Base-by-base conservation (phyloP, 192 early-diverging fungal genomes). In the Obelidium mucronatum region DNA sequence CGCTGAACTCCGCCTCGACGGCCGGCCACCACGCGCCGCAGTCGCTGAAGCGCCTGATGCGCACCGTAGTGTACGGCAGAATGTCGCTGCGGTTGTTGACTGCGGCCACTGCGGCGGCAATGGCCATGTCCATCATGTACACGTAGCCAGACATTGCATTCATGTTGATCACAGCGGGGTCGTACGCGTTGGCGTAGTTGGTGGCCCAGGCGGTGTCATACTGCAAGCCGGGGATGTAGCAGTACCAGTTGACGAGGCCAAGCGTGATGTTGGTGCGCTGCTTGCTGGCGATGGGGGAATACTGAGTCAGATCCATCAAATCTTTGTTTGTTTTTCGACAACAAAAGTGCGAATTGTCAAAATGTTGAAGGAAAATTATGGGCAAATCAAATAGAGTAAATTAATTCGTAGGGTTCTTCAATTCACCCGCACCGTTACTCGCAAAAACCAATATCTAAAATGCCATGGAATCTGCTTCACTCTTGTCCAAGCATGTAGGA, bases 241-340 rank as follows among this genome's bases (percentile, higher is more conserved):
- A 33, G 35, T 36, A 65, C 37, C 33, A 34, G 33, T 17, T 15
- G 5, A 40, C 37, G 37, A 65, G 13, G 6, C 28, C 62, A 34
- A 65, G 24, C 0, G 62, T 37, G 26, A 65, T 65, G 62, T 65
- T 65, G 13, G 19, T n/a, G n/a, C n/a, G n/a, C n/a, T n/a, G n/a
- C n/a, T n/a, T n/a, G n/a, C n/a, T n/a, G n/a, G n/a, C n/a, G n/a
- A n/a, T n/a, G n/a, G n/a, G n/a, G n/a, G n/a, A n/a, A n/a, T n/a
- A n/a, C n/a, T n/a, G n/a, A n/a, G n/a, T n/a, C n/a, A n/a, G n/a
- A n/a, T n/a, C n/a, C n/a, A n/a, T n/a, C n/a, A n/a, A n/a, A n/a
- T n/a, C n/a, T n/a, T n/a, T n/a, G n/a, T n/a, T n/a, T n/a, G n/a
- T n/a, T n/a, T n/a, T n/a, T n/a, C n/a, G n/a, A n/a, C n/a, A n/a